These are phyloP conservation scores for Cladosporium sp. DNA, from an alignment of 2,329 filamentous ascomycete species.

Conservation along the genomic window DNA sequence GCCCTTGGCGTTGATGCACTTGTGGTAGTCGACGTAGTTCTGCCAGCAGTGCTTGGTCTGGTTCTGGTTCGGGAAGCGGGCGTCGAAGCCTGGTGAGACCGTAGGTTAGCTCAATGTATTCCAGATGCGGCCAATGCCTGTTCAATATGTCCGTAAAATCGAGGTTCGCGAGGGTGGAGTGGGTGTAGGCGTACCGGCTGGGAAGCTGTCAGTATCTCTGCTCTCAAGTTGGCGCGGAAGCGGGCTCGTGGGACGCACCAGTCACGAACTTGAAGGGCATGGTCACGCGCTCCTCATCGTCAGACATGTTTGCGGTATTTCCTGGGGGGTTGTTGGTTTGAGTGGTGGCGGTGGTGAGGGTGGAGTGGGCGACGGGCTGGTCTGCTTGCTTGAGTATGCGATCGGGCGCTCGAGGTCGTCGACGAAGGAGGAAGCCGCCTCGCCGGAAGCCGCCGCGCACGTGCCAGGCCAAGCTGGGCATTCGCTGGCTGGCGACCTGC, in stretches of 20 bases:
- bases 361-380: conserved; percentile 25
- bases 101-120: conserved; percentile 7
- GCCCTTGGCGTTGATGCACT: conserved; percentile 97
- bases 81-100: conserved; percentile 77
- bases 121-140: conserved; percentile 3
- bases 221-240: conserved; percentile 39
- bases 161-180: not conserved
- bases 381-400: conserved; percentile 26
- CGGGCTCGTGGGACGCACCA: conserved; percentile 62
- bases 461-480: conserved; percentile 16
- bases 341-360: conserved; percentile 19
- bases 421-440: conserved; percentile 20
- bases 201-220: conserved; percentile 29
- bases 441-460: conserved; percentile 12
- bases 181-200: conserved; percentile 39
- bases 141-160: not conserved
- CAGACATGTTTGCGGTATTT: conserved; percentile 75
- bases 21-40: conserved; percentile 99
- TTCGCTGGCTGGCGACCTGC: conserved; percentile 12
- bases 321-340: conserved; percentile 21
- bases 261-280: conserved; percentile 99
- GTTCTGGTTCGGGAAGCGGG: conserved; percentile 98
- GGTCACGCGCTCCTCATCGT: conserved; percentile 85
- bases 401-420: conserved; percentile 22
- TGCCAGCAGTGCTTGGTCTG: conserved; percentile 99